These are phyloP conservation scores for Atkinsonella texensis DNA, from an alignment of 2,329 filamentous ascomycete genomes.

Conservation along the genomic window DNA sequence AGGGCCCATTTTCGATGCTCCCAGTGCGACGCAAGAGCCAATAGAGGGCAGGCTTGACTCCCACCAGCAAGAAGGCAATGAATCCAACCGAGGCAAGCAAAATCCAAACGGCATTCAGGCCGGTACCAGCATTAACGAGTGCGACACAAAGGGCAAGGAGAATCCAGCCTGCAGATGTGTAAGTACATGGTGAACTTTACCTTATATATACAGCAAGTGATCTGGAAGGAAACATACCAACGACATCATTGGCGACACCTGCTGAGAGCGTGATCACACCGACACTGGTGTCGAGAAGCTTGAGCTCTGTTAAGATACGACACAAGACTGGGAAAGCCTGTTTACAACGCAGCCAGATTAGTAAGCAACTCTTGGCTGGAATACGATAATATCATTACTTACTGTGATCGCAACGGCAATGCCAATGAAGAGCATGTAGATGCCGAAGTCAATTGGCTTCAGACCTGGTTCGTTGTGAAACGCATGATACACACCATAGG, in stretches of 20 bases:
- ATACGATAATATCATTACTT: background rate
- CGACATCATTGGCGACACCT: slow-evolving; percentile 79
- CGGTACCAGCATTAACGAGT: slow-evolving; percentile 75
- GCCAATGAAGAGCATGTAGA: slow-evolving; percentile 66
- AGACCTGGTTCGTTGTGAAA: slow-evolving; percentile 40
- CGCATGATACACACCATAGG: slow-evolving; percentile 67
- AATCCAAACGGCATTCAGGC: slow-evolving; percentile 75
- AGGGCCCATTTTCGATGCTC: slow-evolving; percentile 77
- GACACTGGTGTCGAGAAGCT: slow-evolving; percentile 70
- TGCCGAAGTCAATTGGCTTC: slow-evolving; percentile 34
- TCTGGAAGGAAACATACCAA: slow-evolving; percentile 15
- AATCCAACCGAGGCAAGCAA: slow-evolving; percentile 66
- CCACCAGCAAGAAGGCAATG: slow-evolving; percentile 61
- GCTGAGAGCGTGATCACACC: slow-evolving; percentile 83
- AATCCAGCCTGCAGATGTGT: slow-evolving; percentile 49
- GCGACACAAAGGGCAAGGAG: slow-evolving; percentile 86
- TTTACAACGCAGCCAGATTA: background rate
- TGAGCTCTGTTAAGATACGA: slow-evolving; percentile 83
- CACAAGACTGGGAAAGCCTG: slow-evolving; percentile 76
- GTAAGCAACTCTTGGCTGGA: too few relatives aligned
- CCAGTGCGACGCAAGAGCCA: slow-evolving; percentile 63
- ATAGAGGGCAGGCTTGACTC: slow-evolving; percentile 61
- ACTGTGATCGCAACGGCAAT: slow-evolving; percentile 82
- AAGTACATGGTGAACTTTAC: background rate
- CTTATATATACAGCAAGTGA: background rate